These are phyloP conservation scores for Parsonsia alboflavescens DNA, from an alignment of 257 asterid species.

Conservation along the genomic window DNA sequence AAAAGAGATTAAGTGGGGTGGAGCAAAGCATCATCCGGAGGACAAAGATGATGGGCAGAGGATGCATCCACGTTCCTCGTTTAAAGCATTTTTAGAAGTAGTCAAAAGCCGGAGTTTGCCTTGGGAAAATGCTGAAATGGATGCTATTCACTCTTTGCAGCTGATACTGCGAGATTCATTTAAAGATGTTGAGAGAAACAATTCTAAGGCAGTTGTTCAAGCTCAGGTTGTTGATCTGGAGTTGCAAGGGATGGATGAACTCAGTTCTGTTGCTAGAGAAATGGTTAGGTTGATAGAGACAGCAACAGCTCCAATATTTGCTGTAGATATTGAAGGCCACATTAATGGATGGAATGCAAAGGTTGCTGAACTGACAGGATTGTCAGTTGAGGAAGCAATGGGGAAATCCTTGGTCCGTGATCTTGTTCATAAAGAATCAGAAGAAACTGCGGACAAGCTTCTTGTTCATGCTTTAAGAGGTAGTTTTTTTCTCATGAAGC, in stretches of 20 bases:
- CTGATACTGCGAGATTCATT: slow-evolving; percentile 75
- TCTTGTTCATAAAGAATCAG: slow-evolving; percentile 58
- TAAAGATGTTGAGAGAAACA: slow-evolving; percentile 41
- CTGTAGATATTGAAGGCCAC: slow-evolving; percentile 46
- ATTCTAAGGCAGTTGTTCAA: slow-evolving; percentile 49
- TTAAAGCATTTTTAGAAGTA: slow-evolving; percentile 82
- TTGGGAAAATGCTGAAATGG: slow-evolving; percentile 95
- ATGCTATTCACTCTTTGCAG: slow-evolving; percentile 86
- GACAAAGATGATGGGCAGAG: slow-evolving; percentile 76
- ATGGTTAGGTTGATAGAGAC: slow-evolving; percentile 67
- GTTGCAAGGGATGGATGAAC: slow-evolving; percentile 49
- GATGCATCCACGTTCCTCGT: slow-evolving; percentile 94
- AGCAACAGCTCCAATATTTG: slow-evolving; percentile 70
- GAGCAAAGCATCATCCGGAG: slow-evolving; percentile 81
- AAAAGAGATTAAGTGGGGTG: slow-evolving; percentile 85
- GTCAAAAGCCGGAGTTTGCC: slow-evolving; percentile 82
- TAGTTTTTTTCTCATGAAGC: slow-evolving; percentile 22
- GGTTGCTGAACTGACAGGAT: slow-evolving; percentile 50
- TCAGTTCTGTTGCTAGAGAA: slow-evolving; percentile 61
- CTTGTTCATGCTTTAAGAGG: slow-evolving; percentile 63
- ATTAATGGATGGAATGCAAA: slow-evolving; percentile 68
- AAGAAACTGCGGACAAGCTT: slow-evolving; percentile 51
- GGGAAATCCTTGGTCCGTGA: slow-evolving; percentile 64
- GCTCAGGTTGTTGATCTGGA: slow-evolving; percentile 38
- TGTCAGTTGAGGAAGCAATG: slow-evolving; percentile 49